phyloP scores from a whole-genome alignment of 495 filamentous ascomycete species.

The Aspergillus sclerotioniger region DNA sequence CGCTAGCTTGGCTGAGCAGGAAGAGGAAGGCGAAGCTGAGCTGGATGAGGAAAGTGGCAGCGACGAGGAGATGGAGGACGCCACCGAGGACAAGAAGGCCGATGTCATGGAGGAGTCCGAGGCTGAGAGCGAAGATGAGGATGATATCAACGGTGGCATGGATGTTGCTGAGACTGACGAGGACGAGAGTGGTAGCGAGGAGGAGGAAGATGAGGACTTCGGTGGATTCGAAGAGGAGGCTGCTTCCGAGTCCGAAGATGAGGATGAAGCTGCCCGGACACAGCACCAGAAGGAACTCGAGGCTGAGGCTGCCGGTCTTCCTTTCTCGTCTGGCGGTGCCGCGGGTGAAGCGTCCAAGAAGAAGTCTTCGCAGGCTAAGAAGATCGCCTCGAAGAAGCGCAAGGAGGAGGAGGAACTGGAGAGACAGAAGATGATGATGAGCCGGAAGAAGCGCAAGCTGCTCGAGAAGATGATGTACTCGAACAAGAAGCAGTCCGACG shows the following conservation, averaged over 20 bases:
- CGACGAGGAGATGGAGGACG: slow-evolving; percentile 45
- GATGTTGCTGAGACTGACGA: slow-evolving; percentile 53
- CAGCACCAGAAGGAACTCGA: slow-evolving; percentile 87
- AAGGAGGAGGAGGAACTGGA: slow-evolving; percentile 82
- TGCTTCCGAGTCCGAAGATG: slow-evolving; percentile 49
- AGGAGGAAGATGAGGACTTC: slow-evolving; percentile 42
- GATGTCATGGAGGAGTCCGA: slow-evolving; percentile 14
- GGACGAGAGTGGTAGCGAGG: slow-evolving; percentile 43
- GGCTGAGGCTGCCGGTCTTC: slow-evolving; percentile 71
- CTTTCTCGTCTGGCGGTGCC: slow-evolving; percentile 39
- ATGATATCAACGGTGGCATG: slow-evolving; percentile 58
- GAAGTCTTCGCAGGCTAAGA: slow-evolving; percentile 65
- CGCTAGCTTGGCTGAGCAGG: slow-evolving; percentile 67
- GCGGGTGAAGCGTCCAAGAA: slow-evolving; percentile 47
- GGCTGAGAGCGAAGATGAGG: slow-evolving; percentile 53
- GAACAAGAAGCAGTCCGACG: slow-evolving; percentile 79
- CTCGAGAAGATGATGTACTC: slow-evolving; percentile 89
- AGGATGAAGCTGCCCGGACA: slow-evolving; percentile 48
- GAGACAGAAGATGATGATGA: slow-evolving; percentile 89
- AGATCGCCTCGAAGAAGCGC: slow-evolving; percentile 62
- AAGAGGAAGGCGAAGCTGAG: slow-evolving; percentile 80
- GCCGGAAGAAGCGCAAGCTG: slow-evolving; percentile 85
- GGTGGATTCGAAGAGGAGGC: slow-evolving; percentile 44
- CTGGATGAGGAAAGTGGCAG: slow-evolving; percentile 52
- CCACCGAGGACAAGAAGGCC: slow-evolving; percentile 23